Evolutionary conservation across 2,329 filamentous ascomycete species (phyloP), one percentile per base, ranked within the genome.

Genomic region (Elsinoe perseae): DNA sequence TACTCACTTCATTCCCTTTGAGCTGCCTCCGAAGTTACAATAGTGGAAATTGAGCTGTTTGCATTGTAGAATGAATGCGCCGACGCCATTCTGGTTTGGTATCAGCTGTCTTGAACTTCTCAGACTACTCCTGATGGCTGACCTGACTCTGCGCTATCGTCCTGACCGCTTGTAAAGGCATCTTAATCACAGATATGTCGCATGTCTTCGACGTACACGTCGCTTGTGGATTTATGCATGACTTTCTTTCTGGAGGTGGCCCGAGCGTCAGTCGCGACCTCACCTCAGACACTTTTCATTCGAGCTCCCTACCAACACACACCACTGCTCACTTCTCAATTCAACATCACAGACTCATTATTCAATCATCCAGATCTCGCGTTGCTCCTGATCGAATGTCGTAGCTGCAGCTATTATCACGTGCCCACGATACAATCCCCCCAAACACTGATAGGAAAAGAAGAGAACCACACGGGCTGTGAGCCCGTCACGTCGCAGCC

Each of bases 1-100:
- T 3, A 6, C 80, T 61, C 78, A 93, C 88, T 95, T 93, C 90
- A 97, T 96, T 69, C 93, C 93, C 67, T 77, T 83, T 34, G 92
- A 97, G 72, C 89, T 95, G 61, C 91, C 93, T 57, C 87, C 89
- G 82, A 87, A 91, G 79, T 97, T 90, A 78, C 93, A 97, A 77
- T 95, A 98, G 76, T 95, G 88, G 69, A 98, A 89, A 72, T 95
- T 89, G 71, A 98, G 78, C 69, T 86, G 87, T 79, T 89, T 95
- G 83, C 93, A 98, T 77, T 95, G 92, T 58, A 96, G 82, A 73
- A 98, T 89, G 78, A 97, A 97, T 70, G 91, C 88, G 67, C 92
- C 92, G 64, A 97, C 80, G 79, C 93, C 93, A 77, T 98, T 97
- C 91, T 97, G 66, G 56, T 18, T 18, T 46, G 8, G 1, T 63